Evolutionary conservation across 139 green algal genomes (phyloP), one percentile per base, ranked within the genome.

Genomic region (Spirogloea muscicola): DNA sequence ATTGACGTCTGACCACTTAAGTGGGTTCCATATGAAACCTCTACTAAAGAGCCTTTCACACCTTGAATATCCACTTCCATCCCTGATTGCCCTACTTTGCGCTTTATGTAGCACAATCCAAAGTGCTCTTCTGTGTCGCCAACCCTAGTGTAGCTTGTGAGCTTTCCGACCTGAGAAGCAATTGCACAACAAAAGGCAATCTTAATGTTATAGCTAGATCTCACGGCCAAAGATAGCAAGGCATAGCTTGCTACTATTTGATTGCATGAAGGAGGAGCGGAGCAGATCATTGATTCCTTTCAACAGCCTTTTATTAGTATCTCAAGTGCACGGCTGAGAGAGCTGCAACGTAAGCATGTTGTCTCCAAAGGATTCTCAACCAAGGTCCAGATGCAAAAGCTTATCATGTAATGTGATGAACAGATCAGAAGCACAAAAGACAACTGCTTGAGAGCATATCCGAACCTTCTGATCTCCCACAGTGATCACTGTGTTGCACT

Each of bases 121-220:
- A 68, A 42, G 59, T 37, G 27, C 10, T 37, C n/a, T n/a, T n/a
- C n/a, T n/a, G n/a, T 13, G 9, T 33, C 59, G 4, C 7, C 27
- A 5, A 44, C 6, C 6, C 31, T 13, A 6, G 29, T 33, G 16
- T 40, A 68, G 59, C 59, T 68, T 7, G 59, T 68, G 29, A 68
- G 31, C 10, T 61, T 61, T 13, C 59, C 59, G 7, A 68, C 29
- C 59, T 68, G 59, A 29, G 44, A 6, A 16, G 55, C 55, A 64
- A 13, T 31, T 16, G 13, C 55, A 64, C 13, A 36, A 64, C 29
- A 10, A 39, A 68, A 13, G 27, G 10, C 4, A 5, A 33, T 4
- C 31, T 6, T 40, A 13, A 29, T 10, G 55, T 41, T n/a, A n/a
- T n/a, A n/a, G n/a, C n/a, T n/a, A n/a, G n/a, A n/a, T n/a, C n/a